Evolutionary conservation across 345 rosid genomes (phyloP).

Genomic region (Syzygium aqueum): DNA sequence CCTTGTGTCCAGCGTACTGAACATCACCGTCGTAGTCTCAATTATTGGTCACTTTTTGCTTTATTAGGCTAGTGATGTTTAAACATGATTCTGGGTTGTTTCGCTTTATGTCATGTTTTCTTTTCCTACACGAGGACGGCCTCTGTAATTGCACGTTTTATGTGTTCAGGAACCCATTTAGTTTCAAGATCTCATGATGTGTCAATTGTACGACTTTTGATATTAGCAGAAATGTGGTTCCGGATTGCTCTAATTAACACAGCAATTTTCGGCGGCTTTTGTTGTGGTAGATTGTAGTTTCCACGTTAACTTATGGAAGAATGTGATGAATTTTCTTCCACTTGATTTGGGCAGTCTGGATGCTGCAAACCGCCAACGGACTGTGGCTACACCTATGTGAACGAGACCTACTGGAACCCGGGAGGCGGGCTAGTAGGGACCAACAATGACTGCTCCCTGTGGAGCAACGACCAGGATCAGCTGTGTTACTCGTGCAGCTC

Average conservation of each 20-base stretch:
- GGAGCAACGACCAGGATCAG: slow-evolving; percentile 66
- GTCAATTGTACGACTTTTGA: not conserved
- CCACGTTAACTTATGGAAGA: not conserved
- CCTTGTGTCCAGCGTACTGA: not conserved
- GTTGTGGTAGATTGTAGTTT: not conserved
- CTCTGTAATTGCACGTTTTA: not conserved
- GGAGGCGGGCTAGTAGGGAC: slow-evolving; percentile 23
- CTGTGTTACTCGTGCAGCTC: slow-evolving; percentile 76
- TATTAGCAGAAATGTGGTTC: not conserved
- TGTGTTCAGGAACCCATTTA: not conserved
- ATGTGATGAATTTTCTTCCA: not conserved
- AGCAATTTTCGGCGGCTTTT: not conserved
- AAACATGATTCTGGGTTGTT: not conserved
- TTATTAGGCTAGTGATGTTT: not conserved
- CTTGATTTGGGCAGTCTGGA: slow-evolving; percentile 48
- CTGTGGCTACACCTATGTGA: slow-evolving; percentile 57
- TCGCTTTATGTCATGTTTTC: not conserved
- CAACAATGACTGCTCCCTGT: slow-evolving; percentile 48
- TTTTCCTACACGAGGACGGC: not conserved
- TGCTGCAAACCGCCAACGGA: slow-evolving; percentile 95
- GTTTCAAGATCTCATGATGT: not conserved
- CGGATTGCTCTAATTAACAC: not conserved
- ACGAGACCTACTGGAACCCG: slow-evolving; percentile 60
- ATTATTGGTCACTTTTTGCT: not conserved
- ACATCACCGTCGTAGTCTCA: not conserved